Percentiles rank a stretch among this genome's conserved stretches.
Conservation (phyloP, 768 basidiomycete genomes). For the Amanita rubescens region DNA sequence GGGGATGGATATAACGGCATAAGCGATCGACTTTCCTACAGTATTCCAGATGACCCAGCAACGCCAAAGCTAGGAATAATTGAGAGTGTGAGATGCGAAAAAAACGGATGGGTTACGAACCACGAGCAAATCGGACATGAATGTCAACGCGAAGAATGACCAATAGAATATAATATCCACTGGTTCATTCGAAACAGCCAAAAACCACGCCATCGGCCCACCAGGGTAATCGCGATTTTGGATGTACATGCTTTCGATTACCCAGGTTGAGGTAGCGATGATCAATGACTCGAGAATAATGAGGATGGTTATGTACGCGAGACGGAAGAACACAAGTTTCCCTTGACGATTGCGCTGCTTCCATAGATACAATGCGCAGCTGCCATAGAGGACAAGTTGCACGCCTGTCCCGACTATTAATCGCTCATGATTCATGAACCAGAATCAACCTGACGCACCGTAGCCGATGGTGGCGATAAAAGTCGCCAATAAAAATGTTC, state of each 20-base stretch:
- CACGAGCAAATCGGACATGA: slow-evolving; percentile 32
- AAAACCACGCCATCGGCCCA: slow-evolving; percentile 39
- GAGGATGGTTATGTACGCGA: slow-evolving; percentile 31
- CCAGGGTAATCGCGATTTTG: slow-evolving; percentile 35
- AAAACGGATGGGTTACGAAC: slow-evolving; percentile 14
- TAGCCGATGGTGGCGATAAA: neutral
- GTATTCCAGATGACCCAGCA: slow-evolving; percentile 34
- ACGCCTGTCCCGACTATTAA: neutral
- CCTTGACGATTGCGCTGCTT: neutral
- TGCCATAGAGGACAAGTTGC: slow-evolving; percentile 2
- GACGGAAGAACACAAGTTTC: slow-evolving; percentile 10
- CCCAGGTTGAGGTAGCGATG: slow-evolving; percentile 31
- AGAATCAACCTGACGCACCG: neutral
- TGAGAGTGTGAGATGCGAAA: neutral
- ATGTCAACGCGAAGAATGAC: slow-evolving; percentile 34
- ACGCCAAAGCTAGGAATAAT: slow-evolving; percentile 27
- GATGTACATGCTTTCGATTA: slow-evolving; percentile 32
- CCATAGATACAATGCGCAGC: neutral
- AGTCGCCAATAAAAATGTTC: neutral
- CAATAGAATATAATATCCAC: slow-evolving; percentile 37
- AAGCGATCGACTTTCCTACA: slow-evolving; percentile 17
- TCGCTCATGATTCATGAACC: neutral
- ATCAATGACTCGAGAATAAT: slow-evolving; percentile 31
- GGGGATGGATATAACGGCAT: slow-evolving; percentile 22
- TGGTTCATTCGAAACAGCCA: slow-evolving; percentile 31